Evolutionary conservation across 2,329 filamentous ascomycete genomes (phyloP).

Genomic region (Diaporthe humulicola): DNA sequence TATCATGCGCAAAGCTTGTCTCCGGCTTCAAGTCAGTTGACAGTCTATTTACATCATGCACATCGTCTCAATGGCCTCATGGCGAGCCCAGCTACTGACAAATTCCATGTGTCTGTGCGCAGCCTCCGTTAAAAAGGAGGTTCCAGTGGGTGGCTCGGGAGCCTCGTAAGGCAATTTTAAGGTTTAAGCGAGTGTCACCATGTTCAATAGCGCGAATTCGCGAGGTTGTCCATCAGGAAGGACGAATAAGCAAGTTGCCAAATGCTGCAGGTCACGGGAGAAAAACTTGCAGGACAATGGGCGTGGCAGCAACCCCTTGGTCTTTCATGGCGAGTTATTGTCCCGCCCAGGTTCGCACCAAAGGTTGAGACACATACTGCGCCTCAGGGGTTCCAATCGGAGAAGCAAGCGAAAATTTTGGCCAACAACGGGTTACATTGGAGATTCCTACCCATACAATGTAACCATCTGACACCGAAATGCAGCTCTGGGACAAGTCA

Average conservation of each 20-base stretch:
- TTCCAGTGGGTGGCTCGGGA: background rate
- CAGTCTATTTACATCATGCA: background rate
- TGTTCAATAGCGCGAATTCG: background rate
- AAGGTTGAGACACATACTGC: slow-evolving; percentile 1
- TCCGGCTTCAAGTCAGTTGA: background rate
- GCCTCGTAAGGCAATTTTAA: slow-evolving; percentile 5
- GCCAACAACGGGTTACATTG: background rate
- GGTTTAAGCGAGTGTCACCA: background rate
- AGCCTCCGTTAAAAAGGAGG: background rate
- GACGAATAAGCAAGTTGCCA: background rate
- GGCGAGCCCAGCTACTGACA: background rate
- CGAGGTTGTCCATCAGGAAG: background rate
- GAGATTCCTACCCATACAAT: background rate
- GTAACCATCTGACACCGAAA: slow-evolving; percentile 17
- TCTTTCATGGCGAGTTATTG: background rate
- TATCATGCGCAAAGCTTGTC: slow-evolving; percentile 5
- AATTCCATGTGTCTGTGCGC: background rate
- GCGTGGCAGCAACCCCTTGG: background rate
- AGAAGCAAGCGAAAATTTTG: background rate
- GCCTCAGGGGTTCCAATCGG: background rate
- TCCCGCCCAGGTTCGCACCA: background rate
- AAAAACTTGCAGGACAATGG: background rate
- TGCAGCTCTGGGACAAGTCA: background rate
- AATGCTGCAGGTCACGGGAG: too few species aligned
- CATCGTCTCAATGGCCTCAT: background rate